A percentile compares a stretch with the other conserved stretches of the same genome.
Conservation (phyloP, 176 grass and related monocot species). For the Musa schizocarpa region DNA sequence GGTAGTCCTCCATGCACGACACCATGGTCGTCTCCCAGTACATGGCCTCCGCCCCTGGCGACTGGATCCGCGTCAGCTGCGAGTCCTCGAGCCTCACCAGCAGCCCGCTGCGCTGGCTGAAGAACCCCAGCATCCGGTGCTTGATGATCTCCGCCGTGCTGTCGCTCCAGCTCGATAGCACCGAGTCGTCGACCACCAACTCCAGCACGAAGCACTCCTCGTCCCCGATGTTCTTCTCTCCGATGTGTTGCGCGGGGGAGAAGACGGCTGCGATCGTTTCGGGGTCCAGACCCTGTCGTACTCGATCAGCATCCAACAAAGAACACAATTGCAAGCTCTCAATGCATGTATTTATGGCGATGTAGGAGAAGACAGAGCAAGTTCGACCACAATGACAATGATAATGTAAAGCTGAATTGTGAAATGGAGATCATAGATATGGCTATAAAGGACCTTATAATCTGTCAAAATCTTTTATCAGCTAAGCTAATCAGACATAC, state of each 20-base stretch:
- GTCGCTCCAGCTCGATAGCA: constrained; percentile 81
- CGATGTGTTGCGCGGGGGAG: constrained; percentile 66
- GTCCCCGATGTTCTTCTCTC: constrained; percentile 81
- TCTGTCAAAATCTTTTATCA: too few species aligned
- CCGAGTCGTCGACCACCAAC: constrained; percentile 49
- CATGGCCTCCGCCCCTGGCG: constrained; percentile 75
- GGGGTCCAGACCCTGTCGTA: constrained; percentile 60
- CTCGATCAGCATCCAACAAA: too few species aligned
- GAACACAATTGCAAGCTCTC: too few species aligned
- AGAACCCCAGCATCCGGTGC: constrained; percentile 78
- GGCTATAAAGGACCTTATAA: not conserved
- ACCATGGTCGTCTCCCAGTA: constrained; percentile 94
- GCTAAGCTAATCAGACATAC: not conserved
- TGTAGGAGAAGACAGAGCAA: too few species aligned
- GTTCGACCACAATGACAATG: not conserved
- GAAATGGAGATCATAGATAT: too few species aligned
- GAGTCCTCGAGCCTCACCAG: constrained; percentile 72
- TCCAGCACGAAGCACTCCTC: constrained; percentile 92
- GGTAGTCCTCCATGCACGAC: constrained; percentile 56
- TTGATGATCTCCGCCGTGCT: constrained; percentile 88
- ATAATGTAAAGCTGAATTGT: not conserved
- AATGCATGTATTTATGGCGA: too few species aligned
- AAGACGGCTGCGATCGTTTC: constrained; percentile 78
- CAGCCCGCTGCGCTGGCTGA: constrained; percentile 92
- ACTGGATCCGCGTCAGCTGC: constrained; percentile 85